Percentiles rank a stretch among this genome's conserved stretches.
phyloP scores from a whole-genome alignment of 1,284 basidiomycete species.

The Leccinum pachyderme region DNA sequence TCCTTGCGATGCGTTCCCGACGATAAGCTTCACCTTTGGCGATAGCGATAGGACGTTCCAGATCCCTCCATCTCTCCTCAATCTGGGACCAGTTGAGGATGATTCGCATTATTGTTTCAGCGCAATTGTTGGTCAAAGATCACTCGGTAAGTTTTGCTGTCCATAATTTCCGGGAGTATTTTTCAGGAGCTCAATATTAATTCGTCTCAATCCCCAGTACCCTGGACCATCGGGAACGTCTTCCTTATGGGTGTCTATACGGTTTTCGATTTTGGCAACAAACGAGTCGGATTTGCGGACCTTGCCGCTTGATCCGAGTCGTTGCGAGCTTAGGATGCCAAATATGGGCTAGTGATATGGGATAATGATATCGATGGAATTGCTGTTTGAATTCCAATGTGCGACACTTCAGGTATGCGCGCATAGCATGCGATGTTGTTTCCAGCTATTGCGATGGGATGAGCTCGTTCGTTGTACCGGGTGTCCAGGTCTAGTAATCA shows the following conservation, averaged over 20 bases:
- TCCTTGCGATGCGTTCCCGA: not conserved
- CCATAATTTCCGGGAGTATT: not conserved
- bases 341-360: not conserved
- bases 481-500: too few relatives aligned
- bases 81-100: not conserved
- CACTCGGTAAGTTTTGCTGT: not conserved
- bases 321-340: not conserved
- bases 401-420: not conserved
- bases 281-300: not conserved
- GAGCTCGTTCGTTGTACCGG: not conserved
- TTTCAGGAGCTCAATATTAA: not conserved
- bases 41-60: not conserved
- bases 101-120: not conserved
- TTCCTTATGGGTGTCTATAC: not conserved
- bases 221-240: not conserved
- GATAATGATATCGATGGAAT: not conserved
- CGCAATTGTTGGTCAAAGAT: not conserved
- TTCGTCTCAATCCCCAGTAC: not conserved
- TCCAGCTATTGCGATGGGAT: not conserved
- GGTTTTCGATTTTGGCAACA: not conserved
- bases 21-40: not conserved
- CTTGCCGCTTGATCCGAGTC: not conserved
- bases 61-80: not conserved
- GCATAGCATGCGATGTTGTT: not conserved
- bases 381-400: not conserved